Evolutionary conservation across 371 early-diverging fungal species (phyloP).

Genomic region (Mortierella sp.): DNA sequence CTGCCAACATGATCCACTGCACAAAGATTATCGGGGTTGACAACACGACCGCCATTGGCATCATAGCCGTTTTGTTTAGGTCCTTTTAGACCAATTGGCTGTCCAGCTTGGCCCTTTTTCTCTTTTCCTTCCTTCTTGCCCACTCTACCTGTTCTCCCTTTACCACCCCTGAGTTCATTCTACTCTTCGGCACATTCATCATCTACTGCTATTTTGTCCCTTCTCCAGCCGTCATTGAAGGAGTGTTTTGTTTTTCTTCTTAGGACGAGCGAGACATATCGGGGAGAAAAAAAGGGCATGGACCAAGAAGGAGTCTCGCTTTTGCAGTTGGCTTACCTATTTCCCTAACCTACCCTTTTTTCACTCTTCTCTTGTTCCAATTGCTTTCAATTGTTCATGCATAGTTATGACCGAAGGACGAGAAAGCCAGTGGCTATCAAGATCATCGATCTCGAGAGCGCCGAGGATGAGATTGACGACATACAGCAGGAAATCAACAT

Average conservation of each 20-base stretch:
- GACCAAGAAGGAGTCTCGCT: conserved; percentile 5
- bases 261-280: not conserved
- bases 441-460: conserved; percentile 92
- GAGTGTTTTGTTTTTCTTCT: not conserved
- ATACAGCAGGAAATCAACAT: conserved; percentile 98
- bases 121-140: not conserved
- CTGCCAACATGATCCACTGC: not conserved
- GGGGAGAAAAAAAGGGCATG: conserved; percentile 14
- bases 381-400: conserved; percentile 4
- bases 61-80: conserved; percentile 12
- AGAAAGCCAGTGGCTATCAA: conserved; percentile 93
- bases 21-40: not conserved
- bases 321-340: not conserved
- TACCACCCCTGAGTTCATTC: not conserved
- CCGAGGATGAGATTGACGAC: conserved; percentile 98
- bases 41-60: not conserved
- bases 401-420: conserved; percentile 82
- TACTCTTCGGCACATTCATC: not conserved
- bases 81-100: not conserved
- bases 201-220: not conserved
- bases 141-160: not conserved
- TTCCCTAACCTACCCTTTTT: conserved; percentile 6
- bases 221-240: not conserved
- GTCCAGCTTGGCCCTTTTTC: not conserved
- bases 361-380: not conserved